phyloP scores from a whole-genome alignment of 495 filamentous ascomycete species.

The Penicillium odoratum region DNA sequence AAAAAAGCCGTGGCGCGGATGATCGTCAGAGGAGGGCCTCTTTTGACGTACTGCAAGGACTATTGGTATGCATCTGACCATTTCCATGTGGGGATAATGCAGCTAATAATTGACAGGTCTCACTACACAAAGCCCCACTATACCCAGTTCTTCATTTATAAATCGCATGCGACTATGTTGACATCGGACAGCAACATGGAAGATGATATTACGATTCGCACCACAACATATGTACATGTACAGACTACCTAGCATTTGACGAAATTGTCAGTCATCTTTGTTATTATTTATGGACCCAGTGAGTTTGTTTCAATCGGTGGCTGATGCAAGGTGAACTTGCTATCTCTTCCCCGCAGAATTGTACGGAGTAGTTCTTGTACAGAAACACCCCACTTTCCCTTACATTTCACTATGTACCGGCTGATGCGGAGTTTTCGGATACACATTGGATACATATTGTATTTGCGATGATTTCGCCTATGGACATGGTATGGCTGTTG shows the following conservation, averaged over 20 bases:
- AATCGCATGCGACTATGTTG: constrained; percentile 25
- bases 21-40: constrained; percentile 45
- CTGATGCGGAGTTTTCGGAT: constrained; percentile 10
- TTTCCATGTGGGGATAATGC: constrained; percentile 6
- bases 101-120: constrained; percentile 23
- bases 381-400: constrained; percentile 25
- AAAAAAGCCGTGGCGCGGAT: constrained; percentile 44
- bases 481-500: no score
- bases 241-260: neutral
- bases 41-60: constrained; percentile 50
- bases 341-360: constrained; percentile 9
- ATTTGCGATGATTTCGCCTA: no score
- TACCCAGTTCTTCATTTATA: constrained; percentile 34
- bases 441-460: neutral
- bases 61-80: constrained; percentile 30
- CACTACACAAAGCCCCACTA: constrained; percentile 37
- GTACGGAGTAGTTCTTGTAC: constrained; percentile 12
- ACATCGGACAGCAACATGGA: constrained; percentile 35
- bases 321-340: neutral
- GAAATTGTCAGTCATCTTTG: constrained; percentile 20
- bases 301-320: constrained; percentile 1
- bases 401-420: constrained; percentile 12
- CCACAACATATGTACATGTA: neutral
- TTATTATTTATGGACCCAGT: constrained; percentile 30
- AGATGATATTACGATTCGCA: constrained; percentile 19